These are phyloP conservation scores for Claviceps maximensis DNA, from an alignment of 2,329 filamentous ascomycete genomes.

Conservation along the genomic window DNA sequence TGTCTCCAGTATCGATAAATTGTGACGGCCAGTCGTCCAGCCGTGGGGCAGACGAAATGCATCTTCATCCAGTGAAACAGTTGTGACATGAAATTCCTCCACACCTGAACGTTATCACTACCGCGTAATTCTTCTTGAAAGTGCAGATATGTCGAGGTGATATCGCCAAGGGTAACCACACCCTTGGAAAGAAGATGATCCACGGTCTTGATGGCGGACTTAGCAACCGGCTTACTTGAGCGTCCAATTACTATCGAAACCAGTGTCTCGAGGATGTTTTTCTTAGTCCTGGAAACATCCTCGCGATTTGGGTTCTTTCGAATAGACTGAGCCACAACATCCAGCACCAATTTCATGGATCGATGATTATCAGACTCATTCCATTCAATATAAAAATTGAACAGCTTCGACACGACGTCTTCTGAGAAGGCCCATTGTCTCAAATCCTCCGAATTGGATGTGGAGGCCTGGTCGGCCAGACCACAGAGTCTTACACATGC, in stretches of 20 bases:
- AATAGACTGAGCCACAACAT: slow-evolving; percentile 40
- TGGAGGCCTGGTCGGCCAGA: slow-evolving; percentile 46
- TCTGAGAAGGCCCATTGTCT: slow-evolving; percentile 38
- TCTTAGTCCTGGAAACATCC: slow-evolving; percentile 26
- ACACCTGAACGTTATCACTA: slow-evolving; percentile 19
- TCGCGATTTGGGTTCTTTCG: slow-evolving; percentile 32
- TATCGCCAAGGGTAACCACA: slow-evolving; percentile 35
- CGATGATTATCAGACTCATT: slow-evolving; percentile 52
- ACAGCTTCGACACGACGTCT: slow-evolving; percentile 34
- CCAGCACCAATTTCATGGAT: slow-evolving; percentile 49
- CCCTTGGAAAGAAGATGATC: slow-evolving; percentile 52
- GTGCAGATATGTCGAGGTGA: slow-evolving; percentile 30
- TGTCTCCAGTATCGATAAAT: slow-evolving; percentile 36
- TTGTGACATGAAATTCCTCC: slow-evolving; percentile 37
- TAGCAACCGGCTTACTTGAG: slow-evolving; percentile 50
- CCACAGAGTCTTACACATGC: slow-evolving; percentile 46
- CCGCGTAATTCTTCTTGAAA: slow-evolving; percentile 17
- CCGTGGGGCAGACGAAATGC: slow-evolving; percentile 44
- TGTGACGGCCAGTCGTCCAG: slow-evolving; percentile 47
- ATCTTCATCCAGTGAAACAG: slow-evolving; percentile 43
- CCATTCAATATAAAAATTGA: slow-evolving; percentile 53
- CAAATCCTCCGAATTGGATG: slow-evolving; percentile 30
- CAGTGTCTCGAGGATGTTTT: slow-evolving; percentile 34
- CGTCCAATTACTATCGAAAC: slow-evolving; percentile 46
- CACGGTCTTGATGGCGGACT: slow-evolving; percentile 55